Evolutionary conservation across 257 asterid species (phyloP), one percentile per base, ranked within the genome.

Genomic region (Petrea volubilis): DNA sequence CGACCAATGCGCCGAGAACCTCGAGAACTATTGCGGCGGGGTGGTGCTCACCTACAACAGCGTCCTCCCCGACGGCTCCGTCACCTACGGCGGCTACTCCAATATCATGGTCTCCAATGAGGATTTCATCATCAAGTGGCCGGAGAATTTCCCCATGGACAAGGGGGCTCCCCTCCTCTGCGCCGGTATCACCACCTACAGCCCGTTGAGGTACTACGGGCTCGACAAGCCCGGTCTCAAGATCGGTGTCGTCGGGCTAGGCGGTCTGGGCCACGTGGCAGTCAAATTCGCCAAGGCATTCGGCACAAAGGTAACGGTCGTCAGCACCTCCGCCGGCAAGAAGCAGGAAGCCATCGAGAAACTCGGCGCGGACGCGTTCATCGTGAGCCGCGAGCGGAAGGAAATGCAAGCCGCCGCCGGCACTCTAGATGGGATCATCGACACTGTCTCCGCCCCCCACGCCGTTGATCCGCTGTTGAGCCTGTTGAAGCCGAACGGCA

Each of bases 1-100:
- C 83, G 74, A 47, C 0, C 77, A 71, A 9, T 83, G 88, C 51
- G 50, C 7, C 9, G 13, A 20, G 15, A 28, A 75, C 14, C 79
- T 75, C 12, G 85, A 83, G 73, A n/a, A 18, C 7, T 47, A n/a
- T 17, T 47, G 71, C 47, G 6, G 18, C 24, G 36, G 58, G 23
- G 25, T 12, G 67, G 27, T 49, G 7, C 29, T 11, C 51, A 46
- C 60, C 3, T 73, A 64, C 66, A 52, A 52, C 55, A 25, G 59
- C 41, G 28, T 24, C 27, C 44, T 36, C 10, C 20, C 40, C 17
- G 73, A 74, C 28, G 68, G 78, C 21, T 65, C 62, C 12, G 10
- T 4, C 6, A 74, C 73, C 3, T 66, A 57, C 40, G 36, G 77
- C 66, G 36, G 24, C 5, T 66, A 9, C 61, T 50, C 72, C 24